Evolutionary conservation across 805 yeast species (phyloP), one percentile per base, ranked within the genome.

Genomic region (Wickerhamomyces ciferrii): DNA sequence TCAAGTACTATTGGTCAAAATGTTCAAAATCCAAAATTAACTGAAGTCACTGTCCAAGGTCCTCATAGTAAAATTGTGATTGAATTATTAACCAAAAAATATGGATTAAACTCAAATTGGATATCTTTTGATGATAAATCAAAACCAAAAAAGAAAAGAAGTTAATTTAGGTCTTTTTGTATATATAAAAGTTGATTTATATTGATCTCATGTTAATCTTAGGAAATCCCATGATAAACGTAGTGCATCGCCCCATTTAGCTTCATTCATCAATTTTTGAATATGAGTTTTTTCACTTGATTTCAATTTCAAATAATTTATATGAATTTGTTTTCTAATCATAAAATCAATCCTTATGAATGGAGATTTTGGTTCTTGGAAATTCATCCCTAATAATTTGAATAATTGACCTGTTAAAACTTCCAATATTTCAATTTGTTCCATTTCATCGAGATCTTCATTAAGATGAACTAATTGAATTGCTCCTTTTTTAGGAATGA

Each of bases 1-100:
- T 87, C 97, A 0, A 76, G 94, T 0, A 82, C 96, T 0, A 74
- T 87, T 11, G 84, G 83, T 0, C 80, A 78, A 25, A 76, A 79
- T 38, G 69, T 70, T 15, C 77, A 76, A 36, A 75, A 78, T 43
- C 83, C 83, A 5, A 75, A 73, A 35, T 57, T 75, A 0, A 63
- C 72, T 37, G 95, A 87, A 56, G 89, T 94, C 4, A 75, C 81
- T 41, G 96, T 94, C 2, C 98, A 94, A 67, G 99, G 99, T 0
- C 86, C 92, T 2, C 98, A 92, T 61, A 81, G 81, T 21, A 75
- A 78, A 41, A 62, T 74, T 0, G 78, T 85, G 11, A 67, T 73
- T n/a, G 83, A 81, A 2, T 61, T 83, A 40, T 66, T 91, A 47
- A 73, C 68, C 39, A 68, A 67, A 5, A 69, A 79, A 48, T 69